Base-by-base conservation (phyloP, 192 early-diverging fungal genomes). In the Mortierella alpina region DNA sequence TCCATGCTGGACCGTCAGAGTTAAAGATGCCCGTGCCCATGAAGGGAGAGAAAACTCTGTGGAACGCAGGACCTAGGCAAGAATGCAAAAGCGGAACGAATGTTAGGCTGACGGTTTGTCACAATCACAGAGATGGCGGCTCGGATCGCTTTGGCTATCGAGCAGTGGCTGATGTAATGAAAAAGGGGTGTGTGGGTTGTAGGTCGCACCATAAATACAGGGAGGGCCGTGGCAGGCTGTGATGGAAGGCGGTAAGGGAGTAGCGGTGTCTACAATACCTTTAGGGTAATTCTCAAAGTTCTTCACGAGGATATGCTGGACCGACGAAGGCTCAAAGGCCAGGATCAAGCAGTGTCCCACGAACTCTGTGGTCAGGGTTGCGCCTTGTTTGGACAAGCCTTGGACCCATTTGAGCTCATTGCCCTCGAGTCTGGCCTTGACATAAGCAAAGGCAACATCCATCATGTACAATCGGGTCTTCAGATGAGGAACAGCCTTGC, bases 211-310 rank as follows among this genome's bases (percentile, higher is more conserved):
- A 9, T 11, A n/a, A 45, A n/a, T 8, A 13, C 5, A 14, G 13
- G 41, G 5, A 17, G 49, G 15, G 41, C 23, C 15, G 22, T 12
- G 1, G 41, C 39, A 20, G 5, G 41, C 11, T n/a, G 40, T 14
- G n/a, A 44, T 53, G 39, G 42, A 45, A 12, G 39, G 20, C 8
- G 63, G 48, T 64, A 17, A 51, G 15, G 49, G 40, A 49, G 15
- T 17, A 64, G 23, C 8, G 63, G 45, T 47, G 20, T 22, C 20
- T 8, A 5, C 12, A n/a, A 53, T 79, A 79, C 76, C 76, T 67
- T 79, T 79, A 20, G 76, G 76, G 49, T 79, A 79, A 57, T 79
- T 79, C 47, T 79, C 76, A 79, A 79, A 79, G 76, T 79, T 79
- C 69, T 79, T 79, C 69, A 79, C 76, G 5, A 79, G 63, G 44